These are phyloP conservation scores for Moesziomyces sp. DNA, from an alignment of 1,284 basidiomycete species.

Conservation along the genomic window DNA sequence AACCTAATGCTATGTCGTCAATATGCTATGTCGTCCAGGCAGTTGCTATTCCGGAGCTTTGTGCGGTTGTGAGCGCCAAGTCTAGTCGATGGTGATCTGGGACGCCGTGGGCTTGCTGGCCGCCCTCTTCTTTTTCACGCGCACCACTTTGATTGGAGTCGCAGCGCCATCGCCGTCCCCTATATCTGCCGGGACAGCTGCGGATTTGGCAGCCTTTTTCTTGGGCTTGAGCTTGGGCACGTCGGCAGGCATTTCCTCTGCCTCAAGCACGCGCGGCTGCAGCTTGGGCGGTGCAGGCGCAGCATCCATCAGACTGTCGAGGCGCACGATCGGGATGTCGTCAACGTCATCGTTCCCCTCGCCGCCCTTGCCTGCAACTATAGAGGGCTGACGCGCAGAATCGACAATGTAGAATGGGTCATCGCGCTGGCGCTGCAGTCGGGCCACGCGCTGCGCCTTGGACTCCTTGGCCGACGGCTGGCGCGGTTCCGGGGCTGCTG, in stretches of 20 bases:
- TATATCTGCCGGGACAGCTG: neutral
- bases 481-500: neutral
- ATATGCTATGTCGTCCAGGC: neutral
- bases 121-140: conserved; percentile 36
- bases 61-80: neutral
- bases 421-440: conserved; percentile 11
- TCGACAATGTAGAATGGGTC: conserved; percentile 54
- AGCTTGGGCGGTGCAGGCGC: neutral
- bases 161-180: neutral
- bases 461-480: conserved; percentile 2
- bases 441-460: conserved; percentile 5
- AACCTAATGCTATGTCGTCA: no score
- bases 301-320: conserved; percentile 21
- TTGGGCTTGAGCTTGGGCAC: conserved; percentile 16
- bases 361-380: neutral
- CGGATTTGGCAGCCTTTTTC: neutral
- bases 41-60: neutral
- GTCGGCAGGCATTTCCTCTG: conserved; percentile 42
- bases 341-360: conserved; percentile 39
- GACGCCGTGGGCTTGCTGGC: neutral
- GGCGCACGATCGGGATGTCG: conserved; percentile 59
- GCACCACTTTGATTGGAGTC: conserved; percentile 19
- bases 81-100: conserved; percentile 20
- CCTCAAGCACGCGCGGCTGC: conserved; percentile 29
- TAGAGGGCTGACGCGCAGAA: conserved; percentile 4